A percentile compares a stretch with the other conserved stretches of the same genome.
phyloP scores from a whole-genome alignment of 2,329 filamentous ascomycete species.

The Scleromitrula shiraiana region DNA sequence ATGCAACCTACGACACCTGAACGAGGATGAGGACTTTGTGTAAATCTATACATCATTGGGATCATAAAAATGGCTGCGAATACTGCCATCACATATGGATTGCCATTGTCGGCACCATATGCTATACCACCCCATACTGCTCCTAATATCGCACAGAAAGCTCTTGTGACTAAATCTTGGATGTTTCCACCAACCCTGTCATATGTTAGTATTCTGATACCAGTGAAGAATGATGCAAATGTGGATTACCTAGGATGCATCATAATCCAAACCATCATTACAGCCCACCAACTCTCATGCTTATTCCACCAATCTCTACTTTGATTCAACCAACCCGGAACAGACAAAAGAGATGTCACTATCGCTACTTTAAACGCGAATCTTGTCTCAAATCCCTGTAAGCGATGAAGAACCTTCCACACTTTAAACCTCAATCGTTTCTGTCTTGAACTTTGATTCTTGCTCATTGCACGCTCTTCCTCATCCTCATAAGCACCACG shows the following conservation, averaged over 20 bases:
- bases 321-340: slow-evolving; percentile 44
- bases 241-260: slow-evolving; percentile 42
- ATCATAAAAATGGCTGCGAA: slow-evolving; percentile 50
- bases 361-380: slow-evolving; percentile 50
- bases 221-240: too few species aligned
- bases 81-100: slow-evolving; percentile 45
- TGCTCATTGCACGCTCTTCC: slow-evolving; percentile 34
- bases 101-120: slow-evolving; percentile 43
- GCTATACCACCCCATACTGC: slow-evolving; percentile 47
- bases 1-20: slow-evolving; percentile 52
- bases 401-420: slow-evolving; percentile 42
- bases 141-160: slow-evolving; percentile 41
- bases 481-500: slow-evolving; percentile 30
- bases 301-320: slow-evolving; percentile 45
- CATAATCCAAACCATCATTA: slow-evolving; percentile 32
- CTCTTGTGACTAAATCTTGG: slow-evolving; percentile 47
- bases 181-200: slow-evolving; percentile 46
- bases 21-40: slow-evolving; percentile 46
- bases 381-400: slow-evolving; percentile 50
- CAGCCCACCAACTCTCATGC: slow-evolving; percentile 51
- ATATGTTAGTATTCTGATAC: too few species aligned
- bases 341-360: slow-evolving; percentile 42
- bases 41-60: slow-evolving; percentile 51
- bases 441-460: slow-evolving; percentile 31
- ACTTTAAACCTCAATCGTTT: slow-evolving; percentile 37